phyloP scores from a whole-genome alignment of 2,329 filamentous ascomycete species.

The Alternaria arborescens region DNA sequence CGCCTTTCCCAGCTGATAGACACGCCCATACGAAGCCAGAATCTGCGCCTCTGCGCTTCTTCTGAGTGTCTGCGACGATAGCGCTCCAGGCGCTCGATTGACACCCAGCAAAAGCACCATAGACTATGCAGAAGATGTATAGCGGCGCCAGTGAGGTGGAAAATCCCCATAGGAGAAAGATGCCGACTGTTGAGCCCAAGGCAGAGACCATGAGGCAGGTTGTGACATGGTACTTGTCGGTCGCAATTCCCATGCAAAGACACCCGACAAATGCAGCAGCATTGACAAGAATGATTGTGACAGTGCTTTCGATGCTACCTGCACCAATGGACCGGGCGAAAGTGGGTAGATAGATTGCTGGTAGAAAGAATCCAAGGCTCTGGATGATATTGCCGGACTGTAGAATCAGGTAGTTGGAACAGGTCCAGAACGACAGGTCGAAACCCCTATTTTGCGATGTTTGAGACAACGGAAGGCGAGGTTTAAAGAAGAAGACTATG shows the following conservation, averaged over 20 bases:
- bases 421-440: constrained; percentile 52
- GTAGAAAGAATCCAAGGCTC: constrained; percentile 56
- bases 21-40: constrained; percentile 60
- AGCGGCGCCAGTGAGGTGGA: constrained; percentile 53
- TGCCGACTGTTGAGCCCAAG: constrained; percentile 45
- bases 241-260: constrained; percentile 50
- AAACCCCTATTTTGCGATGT: constrained; percentile 42
- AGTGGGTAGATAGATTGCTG: constrained; percentile 54
- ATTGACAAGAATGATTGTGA: constrained; percentile 54
- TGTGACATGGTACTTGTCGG: constrained; percentile 52
- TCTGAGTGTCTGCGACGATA: constrained; percentile 55
- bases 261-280: constrained; percentile 49
- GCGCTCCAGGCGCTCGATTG: constrained; percentile 56
- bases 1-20: constrained; percentile 59
- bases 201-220: constrained; percentile 51
- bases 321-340: constrained; percentile 52
- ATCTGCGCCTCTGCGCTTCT: constrained; percentile 51
- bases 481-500: constrained; percentile 55
- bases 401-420: constrained; percentile 45
- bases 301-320: constrained; percentile 44
- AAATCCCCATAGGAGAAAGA: constrained; percentile 58
- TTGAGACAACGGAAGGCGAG: constrained; percentile 54
- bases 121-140: constrained; percentile 56
- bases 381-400: constrained; percentile 55
- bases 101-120: constrained; percentile 53